Evolutionary conservation across 371 early-diverging fungal genomes (phyloP).

Genomic region (Syncephalis plumigaleata): DNA sequence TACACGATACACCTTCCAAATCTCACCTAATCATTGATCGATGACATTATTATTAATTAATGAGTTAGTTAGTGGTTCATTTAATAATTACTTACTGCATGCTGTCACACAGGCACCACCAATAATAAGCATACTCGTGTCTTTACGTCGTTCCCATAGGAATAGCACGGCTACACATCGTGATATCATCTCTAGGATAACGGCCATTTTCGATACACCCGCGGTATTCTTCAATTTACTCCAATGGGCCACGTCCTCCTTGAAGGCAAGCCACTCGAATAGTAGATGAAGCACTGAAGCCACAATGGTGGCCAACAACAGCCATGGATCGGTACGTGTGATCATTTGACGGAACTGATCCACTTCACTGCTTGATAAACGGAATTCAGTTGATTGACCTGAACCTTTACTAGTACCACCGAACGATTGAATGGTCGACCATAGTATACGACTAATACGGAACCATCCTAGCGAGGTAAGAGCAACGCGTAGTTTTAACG

Average conservation of each 20-base stretch:
- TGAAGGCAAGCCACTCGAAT: conserved; percentile 63
- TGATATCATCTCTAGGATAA: conserved; percentile 29
- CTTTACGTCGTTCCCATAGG: conserved; percentile 25
- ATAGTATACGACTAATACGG: conserved; percentile 13
- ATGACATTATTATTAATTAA: too few species aligned
- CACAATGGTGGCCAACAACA: conserved; percentile 32
- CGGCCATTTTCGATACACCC: conserved; percentile 41
- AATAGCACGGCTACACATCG: conserved; percentile 40
- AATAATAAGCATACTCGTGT: conserved; percentile 24
- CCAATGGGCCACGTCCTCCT: conserved; percentile 47
- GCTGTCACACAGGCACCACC: conserved; percentile 16
- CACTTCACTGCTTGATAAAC: conserved; percentile 15
- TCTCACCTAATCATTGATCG: too few species aligned
- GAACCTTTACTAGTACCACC: not conserved
- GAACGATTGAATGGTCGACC: conserved; percentile 9
- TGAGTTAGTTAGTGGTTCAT: not conserved
- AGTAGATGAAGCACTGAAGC: conserved; percentile 48
- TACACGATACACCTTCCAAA: too few species aligned
- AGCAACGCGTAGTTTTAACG: conserved; percentile 4
- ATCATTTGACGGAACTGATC: conserved; percentile 27
- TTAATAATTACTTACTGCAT: conserved; percentile 4
- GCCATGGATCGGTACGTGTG: conserved; percentile 22
- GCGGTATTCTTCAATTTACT: conserved; percentile 19
- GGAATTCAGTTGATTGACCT: not conserved
- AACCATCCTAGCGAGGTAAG: conserved; percentile 18